Evolutionary conservation across 768 basidiomycete species (phyloP).

Genomic region (Russula foetens): DNA sequence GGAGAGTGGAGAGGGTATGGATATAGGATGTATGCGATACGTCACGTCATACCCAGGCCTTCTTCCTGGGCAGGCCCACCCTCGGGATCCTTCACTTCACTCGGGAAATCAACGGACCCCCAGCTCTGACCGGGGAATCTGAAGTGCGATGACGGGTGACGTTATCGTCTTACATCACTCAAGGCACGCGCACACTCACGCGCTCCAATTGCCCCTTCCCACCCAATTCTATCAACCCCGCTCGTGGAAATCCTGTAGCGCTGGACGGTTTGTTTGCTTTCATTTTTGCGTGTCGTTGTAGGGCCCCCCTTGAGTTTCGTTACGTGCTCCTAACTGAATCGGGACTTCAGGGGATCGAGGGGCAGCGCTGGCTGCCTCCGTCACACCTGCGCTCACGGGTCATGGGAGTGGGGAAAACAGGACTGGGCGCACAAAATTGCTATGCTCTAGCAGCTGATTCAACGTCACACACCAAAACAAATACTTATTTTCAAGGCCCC

Average conservation of each 20-base stretch:
- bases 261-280: background rate
- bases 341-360: background rate
- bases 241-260: constrained; percentile 1
- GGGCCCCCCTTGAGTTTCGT: background rate
- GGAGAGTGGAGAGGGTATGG: background rate
- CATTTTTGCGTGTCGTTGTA: background rate
- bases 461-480: background rate
- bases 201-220: background rate
- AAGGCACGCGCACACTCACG: background rate
- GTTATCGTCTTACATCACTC: background rate
- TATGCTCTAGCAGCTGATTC: background rate
- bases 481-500: background rate
- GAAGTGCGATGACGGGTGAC: no score
- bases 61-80: no score
- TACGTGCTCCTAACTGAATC: background rate
- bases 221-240: background rate
- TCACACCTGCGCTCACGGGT: background rate
- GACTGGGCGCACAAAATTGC: background rate
- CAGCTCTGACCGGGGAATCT: no score
- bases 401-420: background rate
- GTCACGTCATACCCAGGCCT: no score
- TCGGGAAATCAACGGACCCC: no score
- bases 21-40: no score
- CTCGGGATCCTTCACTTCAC: no score
- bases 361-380: background rate